Conservation (phyloP, 306 rosid species). For the Chamaecrista fasciculata region DNA sequence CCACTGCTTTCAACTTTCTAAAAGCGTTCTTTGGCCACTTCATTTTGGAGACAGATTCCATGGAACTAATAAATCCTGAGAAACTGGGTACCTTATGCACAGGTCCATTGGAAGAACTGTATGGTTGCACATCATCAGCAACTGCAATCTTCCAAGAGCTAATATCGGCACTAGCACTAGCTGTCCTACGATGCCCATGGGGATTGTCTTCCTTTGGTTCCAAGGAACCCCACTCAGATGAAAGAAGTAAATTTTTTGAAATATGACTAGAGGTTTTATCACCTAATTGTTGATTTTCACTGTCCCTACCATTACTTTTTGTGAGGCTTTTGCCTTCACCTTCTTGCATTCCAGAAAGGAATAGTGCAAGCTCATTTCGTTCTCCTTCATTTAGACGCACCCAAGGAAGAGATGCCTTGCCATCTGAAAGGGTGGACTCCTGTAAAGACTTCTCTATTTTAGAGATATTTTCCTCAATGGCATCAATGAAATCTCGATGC, state of each 20-base stretch:
- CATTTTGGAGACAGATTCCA: conserved; percentile 64
- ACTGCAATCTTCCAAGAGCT: conserved; percentile 80
- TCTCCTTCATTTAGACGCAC: conserved; percentile 81
- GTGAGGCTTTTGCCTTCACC: conserved; percentile 24
- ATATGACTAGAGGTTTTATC: conserved; percentile 30
- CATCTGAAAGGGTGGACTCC: conserved; percentile 51
- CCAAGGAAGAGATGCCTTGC: conserved; percentile 65
- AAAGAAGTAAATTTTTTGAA: conserved; percentile 32
- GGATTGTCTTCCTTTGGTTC: conserved; percentile 44
- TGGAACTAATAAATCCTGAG: conserved; percentile 68
- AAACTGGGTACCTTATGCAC: conserved; percentile 84
- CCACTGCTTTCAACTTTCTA: conserved; percentile 66
- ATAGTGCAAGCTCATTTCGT: conserved; percentile 69
- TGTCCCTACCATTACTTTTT: conserved; percentile 26
- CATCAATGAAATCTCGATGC: conserved; percentile 67
- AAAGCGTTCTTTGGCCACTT: conserved; percentile 80
- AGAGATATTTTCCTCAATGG: conserved; percentile 56
- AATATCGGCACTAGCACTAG: conserved; percentile 86
- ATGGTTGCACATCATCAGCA: conserved; percentile 43
- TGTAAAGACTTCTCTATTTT: conserved; percentile 53
- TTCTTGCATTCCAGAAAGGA: conserved; percentile 62
- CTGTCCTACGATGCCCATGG: conserved; percentile 83
- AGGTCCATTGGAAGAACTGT: conserved; percentile 39
- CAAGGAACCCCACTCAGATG: conserved; percentile 40
- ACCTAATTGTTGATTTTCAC: conserved; percentile 36